Evolutionary conservation across 768 basidiomycete genomes (phyloP).

Genomic region (Tephrocybe sp.): DNA sequence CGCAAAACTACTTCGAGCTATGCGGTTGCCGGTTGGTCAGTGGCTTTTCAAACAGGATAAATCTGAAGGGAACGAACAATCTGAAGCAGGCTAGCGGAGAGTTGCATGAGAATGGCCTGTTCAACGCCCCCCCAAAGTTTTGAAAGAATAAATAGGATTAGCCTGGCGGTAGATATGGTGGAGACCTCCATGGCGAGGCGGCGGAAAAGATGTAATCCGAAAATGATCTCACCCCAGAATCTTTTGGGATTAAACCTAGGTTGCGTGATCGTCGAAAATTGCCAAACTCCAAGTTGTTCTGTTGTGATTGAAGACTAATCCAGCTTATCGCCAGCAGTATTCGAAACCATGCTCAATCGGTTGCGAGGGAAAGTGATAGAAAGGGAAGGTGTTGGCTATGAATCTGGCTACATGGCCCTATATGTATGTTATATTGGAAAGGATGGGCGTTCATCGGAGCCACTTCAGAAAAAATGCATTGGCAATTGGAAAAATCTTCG

Average conservation of each 20-base stretch:
- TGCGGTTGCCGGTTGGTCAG: neutral
- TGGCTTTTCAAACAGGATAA: neutral
- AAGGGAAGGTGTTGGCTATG: too few species aligned
- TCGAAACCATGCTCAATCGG: too few species aligned
- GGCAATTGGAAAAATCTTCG: too few species aligned
- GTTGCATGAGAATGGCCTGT: conserved; percentile 24
- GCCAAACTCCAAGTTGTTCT: conserved; percentile 22
- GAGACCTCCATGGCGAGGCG: conserved; percentile 25
- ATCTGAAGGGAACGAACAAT: conserved; percentile 16
- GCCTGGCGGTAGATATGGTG: conserved; percentile 16
- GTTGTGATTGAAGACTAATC: conserved; percentile 17
- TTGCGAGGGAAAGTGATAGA: too few species aligned
- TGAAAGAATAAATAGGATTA: conserved; percentile 20
- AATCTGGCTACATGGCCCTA: too few species aligned
- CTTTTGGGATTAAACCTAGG: conserved; percentile 4
- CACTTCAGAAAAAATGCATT: too few species aligned
- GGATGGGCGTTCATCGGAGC: too few species aligned
- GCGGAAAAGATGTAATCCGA: conserved; percentile 17
- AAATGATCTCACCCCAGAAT: conserved; percentile 8
- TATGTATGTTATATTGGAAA: too few species aligned
- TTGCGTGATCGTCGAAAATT: conserved; percentile 11
- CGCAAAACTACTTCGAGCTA: conserved; percentile 24
- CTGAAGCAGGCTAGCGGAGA: conserved; percentile 22
- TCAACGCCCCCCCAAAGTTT: conserved; percentile 25
- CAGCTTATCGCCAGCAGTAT: too few species aligned